Conservation (phyloP, 169 alveolate species). For the Cryptosporidium tyzzeri region DNA sequence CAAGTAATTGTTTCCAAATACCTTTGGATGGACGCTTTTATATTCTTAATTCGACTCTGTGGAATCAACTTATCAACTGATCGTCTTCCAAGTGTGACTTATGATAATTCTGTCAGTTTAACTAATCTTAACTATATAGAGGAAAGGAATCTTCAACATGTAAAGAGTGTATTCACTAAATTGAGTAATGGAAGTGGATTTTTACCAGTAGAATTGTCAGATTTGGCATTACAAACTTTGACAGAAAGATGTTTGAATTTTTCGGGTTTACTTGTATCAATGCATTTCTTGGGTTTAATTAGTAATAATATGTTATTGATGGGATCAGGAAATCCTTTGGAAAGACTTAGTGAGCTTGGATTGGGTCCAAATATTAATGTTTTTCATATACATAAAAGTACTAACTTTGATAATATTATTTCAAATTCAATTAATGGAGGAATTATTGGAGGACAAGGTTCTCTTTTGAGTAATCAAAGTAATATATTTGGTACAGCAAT, state of each 20-base stretch:
- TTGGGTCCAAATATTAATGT: conserved; percentile 9
- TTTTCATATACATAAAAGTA: conserved; percentile 15
- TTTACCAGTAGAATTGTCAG: conserved; percentile 79
- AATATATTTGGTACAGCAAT: neutral
- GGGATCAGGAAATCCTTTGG: conserved; percentile 44
- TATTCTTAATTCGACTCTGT: conserved; percentile 52
- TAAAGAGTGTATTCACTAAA: conserved; percentile 76
- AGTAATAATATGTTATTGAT: conserved; percentile 39
- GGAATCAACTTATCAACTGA: conserved; percentile 42
- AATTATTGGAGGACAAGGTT: neutral
- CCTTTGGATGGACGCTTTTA: conserved; percentile 66
- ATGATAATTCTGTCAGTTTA: conserved; percentile 24
- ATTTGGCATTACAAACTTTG: conserved; percentile 78
- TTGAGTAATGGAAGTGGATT: conserved; percentile 78
- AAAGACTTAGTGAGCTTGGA: conserved; percentile 34
- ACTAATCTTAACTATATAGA: conserved; percentile 38
- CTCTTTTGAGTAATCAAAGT: neutral
- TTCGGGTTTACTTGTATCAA: conserved; percentile 79
- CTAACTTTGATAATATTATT: conserved; percentile 12
- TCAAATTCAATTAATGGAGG: neutral
- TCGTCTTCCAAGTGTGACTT: conserved; percentile 38
- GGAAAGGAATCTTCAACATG: conserved; percentile 69
- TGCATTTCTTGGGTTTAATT: conserved; percentile 65
- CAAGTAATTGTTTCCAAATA: conserved; percentile 48
- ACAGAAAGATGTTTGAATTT: conserved; percentile 80